Evolutionary conservation across 805 yeast genomes (phyloP).

Genomic region (Wickerhamiella kazuoi): DNA sequence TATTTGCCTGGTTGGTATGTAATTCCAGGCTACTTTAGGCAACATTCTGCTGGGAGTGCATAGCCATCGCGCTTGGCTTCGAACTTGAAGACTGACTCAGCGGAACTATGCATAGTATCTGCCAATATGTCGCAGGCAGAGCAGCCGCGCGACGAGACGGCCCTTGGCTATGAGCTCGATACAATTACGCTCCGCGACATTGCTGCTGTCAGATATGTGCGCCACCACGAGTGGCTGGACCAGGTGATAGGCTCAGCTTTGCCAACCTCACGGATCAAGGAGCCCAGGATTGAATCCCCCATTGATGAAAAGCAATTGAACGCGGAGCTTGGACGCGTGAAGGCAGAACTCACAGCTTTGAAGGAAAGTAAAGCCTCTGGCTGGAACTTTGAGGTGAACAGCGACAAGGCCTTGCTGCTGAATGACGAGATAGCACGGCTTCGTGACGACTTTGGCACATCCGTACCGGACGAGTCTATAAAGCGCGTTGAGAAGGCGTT

Average conservation of each 20-base stretch:
- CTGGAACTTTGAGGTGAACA: constrained; percentile 10
- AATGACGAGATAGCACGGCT: constrained; percentile 13
- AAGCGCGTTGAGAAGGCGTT: constrained; percentile 9
- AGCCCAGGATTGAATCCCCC: constrained; percentile 9
- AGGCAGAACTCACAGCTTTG: constrained; percentile 16
- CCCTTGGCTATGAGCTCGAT: constrained; percentile 26
- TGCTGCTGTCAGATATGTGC: constrained; percentile 25
- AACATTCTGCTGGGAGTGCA: too few relatives aligned
- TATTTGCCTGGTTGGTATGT: too few relatives aligned
- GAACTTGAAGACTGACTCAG: too few relatives aligned
- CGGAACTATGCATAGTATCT: too few relatives aligned
- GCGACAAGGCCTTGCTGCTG: constrained; percentile 11
- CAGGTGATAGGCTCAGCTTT: constrained; percentile 24
- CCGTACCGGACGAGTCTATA: constrained; percentile 6
- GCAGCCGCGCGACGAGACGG: constrained; percentile 9
- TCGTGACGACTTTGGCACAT: constrained; percentile 18
- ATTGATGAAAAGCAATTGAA: constrained; percentile 39
- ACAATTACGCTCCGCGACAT: constrained; percentile 25
- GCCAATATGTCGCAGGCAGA: not conserved
- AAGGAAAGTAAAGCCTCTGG: constrained; percentile 10
- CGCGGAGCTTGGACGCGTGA: constrained; percentile 17
- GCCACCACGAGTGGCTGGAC: constrained; percentile 30
- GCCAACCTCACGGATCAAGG: constrained; percentile 14
- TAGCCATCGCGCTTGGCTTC: too few relatives aligned
- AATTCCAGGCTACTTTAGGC: too few relatives aligned